These are phyloP conservation scores for Pestalotiopsis fici DNA, from an alignment of 2,329 filamentous ascomycete species.

Conservation along the genomic window DNA sequence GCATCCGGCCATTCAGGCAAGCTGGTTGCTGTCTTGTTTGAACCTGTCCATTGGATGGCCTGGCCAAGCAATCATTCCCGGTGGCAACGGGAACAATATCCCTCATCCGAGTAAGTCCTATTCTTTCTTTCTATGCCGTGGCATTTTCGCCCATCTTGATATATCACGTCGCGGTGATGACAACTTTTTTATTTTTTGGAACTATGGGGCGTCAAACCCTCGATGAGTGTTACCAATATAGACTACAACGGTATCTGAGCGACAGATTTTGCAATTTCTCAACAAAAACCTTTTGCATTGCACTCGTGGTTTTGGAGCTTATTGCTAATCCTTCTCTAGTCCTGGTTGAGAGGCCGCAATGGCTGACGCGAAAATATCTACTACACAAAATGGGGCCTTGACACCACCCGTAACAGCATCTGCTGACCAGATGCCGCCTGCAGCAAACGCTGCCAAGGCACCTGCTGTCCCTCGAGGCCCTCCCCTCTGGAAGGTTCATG, in stretches of 20 bases:
- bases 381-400: slow-evolving; percentile 10
- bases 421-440: neutral
- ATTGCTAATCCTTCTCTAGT: slow-evolving; percentile 29
- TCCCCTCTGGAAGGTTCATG: slow-evolving; percentile 73
- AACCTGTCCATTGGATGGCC: slow-evolving; percentile 17
- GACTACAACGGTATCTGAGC: slow-evolving; percentile 99
- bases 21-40: neutral
- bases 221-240: slow-evolving; percentile 68
- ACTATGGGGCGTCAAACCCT: slow-evolving; percentile 62
- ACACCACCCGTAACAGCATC: neutral
- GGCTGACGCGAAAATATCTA: slow-evolving; percentile 25
- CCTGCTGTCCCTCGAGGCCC: slow-evolving; percentile 30
- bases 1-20: slow-evolving; percentile 2
- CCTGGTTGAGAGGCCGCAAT: slow-evolving; percentile 46
- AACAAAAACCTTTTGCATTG: neutral
- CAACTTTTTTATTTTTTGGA: slow-evolving; percentile 49
- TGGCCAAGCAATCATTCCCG: slow-evolving; percentile 17
- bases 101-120: slow-evolving; percentile 21
- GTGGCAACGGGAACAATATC: slow-evolving; percentile 18
- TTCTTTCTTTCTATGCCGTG: neutral
- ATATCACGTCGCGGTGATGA: slow-evolving; percentile 59
- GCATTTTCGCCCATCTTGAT: neutral
- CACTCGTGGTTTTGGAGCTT: neutral
- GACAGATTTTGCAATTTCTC: slow-evolving; percentile 32
- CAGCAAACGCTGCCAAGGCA: neutral